Conservation (phyloP, 768 basidiomycete genomes). For the Podaxis sp. region DNA sequence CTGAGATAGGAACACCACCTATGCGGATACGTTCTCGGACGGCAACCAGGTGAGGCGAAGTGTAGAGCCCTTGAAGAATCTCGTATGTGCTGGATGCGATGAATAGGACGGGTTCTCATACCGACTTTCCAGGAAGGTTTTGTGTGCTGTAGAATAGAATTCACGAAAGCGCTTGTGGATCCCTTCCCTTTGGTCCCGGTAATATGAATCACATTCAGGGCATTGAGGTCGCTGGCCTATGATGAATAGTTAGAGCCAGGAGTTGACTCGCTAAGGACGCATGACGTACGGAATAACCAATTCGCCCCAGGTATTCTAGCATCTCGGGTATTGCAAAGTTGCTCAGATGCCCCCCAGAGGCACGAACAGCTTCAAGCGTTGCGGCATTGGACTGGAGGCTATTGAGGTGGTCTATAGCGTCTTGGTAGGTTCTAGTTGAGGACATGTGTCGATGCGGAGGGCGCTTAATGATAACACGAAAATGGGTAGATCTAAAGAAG, state of each 20-base stretch:
- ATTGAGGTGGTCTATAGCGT: slow-evolving; percentile 73
- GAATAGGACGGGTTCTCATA: slow-evolving; percentile 27
- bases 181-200: slow-evolving; percentile 99
- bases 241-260: slow-evolving; percentile 14
- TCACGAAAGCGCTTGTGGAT: slow-evolving; percentile 90
- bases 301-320: slow-evolving; percentile 81
- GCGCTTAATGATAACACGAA: slow-evolving; percentile 3
- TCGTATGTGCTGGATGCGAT: background rate
- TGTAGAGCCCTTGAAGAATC: slow-evolving; percentile 71
- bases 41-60: slow-evolving; percentile 93
- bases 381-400: slow-evolving; percentile 91
- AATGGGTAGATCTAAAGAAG: slow-evolving; percentile 18
- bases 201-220: slow-evolving; percentile 90
- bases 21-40: slow-evolving; percentile 95
- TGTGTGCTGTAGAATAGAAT: slow-evolving; percentile 77
- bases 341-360: slow-evolving; percentile 57
- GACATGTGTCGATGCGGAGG: slow-evolving; percentile 38
- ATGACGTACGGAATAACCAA: slow-evolving; percentile 75
- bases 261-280: background rate
- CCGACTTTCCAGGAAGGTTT: slow-evolving; percentile 79
- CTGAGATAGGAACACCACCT: slow-evolving; percentile 85
- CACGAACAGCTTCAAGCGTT: slow-evolving; percentile 78
- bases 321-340: slow-evolving; percentile 80
- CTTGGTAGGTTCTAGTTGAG: slow-evolving; percentile 57
- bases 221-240: slow-evolving; percentile 80